phyloP scores from a whole-genome alignment of 805 yeast genomes.

The Myxozyma sirexii region DNA sequence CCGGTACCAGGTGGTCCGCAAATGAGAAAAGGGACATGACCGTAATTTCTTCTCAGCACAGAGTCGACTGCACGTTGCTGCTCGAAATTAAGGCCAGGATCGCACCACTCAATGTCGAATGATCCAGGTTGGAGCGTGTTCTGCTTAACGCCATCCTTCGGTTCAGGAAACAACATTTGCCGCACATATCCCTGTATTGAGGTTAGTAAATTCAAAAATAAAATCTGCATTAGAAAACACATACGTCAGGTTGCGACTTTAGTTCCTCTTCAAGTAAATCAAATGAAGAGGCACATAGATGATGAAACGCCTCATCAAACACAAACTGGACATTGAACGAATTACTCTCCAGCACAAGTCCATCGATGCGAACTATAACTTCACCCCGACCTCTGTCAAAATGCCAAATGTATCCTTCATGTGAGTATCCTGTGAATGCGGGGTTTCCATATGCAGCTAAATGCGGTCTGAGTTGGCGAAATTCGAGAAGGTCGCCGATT shows the following conservation, averaged over 20 bases:
- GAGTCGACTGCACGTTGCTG: conserved; percentile 30
- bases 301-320: conserved; percentile 3
- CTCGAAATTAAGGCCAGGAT: conserved; percentile 24
- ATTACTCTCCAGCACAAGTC: conserved; percentile 17
- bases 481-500: conserved; percentile 21
- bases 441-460: conserved; percentile 9
- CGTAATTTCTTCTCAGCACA: conserved; percentile 21
- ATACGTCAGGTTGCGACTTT: background rate
- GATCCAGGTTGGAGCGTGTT: conserved; percentile 14
- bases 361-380: conserved; percentile 24
- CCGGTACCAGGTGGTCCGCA: conserved; percentile 34
- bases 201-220: background rate
- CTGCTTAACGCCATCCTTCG: conserved; percentile 20
- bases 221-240: background rate
- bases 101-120: conserved; percentile 24
- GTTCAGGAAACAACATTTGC: conserved; percentile 26
- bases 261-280: conserved; percentile 9
- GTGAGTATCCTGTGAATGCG: conserved; percentile 25
- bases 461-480: conserved; percentile 28
- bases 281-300: conserved; percentile 7
- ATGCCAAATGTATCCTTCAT: conserved; percentile 27
- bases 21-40: conserved; percentile 28
- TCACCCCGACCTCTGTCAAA: conserved; percentile 24
- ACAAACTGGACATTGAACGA: conserved; percentile 25
- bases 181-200: conserved; percentile 17